phyloP scores from a whole-genome alignment of 495 filamentous ascomycete genomes.

The Penicillium coprophilum region DNA sequence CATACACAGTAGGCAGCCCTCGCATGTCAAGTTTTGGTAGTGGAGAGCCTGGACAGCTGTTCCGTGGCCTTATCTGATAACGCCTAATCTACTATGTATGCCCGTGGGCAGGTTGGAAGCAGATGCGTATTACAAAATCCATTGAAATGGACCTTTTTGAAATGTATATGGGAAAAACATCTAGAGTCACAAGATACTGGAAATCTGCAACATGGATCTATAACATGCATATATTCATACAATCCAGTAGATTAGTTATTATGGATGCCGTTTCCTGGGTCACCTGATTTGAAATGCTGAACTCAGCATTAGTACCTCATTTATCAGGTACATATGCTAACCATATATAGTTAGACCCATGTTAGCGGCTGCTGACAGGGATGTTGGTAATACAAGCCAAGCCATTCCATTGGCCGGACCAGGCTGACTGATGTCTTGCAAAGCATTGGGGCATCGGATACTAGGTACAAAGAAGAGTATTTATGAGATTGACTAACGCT shows the following conservation, averaged over 20 bases:
- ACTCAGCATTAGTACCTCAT: constrained; percentile 1
- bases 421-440: constrained; percentile 35
- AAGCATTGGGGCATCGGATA: constrained; percentile 18
- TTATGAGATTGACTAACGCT: constrained; percentile 30
- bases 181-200: neutral
- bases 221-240: too few relatives aligned
- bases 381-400: constrained; percentile 29
- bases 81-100: neutral
- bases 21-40: neutral
- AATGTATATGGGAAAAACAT: neutral
- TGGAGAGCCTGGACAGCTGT: constrained; percentile 19
- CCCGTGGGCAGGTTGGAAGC: neutral
- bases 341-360: constrained; percentile 5
- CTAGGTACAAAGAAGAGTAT: neutral
- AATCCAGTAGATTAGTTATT: neutral
- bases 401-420: constrained; percentile 4
- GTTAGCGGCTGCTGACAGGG: constrained; percentile 31
- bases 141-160: neutral
- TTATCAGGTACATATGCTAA: constrained; percentile 1
- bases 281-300: constrained; percentile 7
- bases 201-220: too few relatives aligned
- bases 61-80: constrained; percentile 38
- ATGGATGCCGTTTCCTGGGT: neutral
- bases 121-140: neutral
- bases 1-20: neutral